Evolutionary conservation across 2,329 filamentous ascomycete genomes (phyloP).

Genomic region (Pseudocercospora cruenta): DNA sequence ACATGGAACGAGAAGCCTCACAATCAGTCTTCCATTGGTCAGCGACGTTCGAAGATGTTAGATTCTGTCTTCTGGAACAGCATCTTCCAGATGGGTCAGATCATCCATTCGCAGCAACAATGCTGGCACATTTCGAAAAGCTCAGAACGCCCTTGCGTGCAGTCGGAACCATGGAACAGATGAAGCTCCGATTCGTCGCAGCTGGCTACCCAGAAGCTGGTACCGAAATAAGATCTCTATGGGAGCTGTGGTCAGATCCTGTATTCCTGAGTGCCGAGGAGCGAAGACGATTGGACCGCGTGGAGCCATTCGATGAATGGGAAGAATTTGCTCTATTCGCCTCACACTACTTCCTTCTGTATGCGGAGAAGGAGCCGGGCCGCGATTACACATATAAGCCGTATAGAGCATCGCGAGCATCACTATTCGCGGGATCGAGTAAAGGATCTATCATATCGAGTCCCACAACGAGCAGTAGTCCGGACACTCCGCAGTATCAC

Average conservation of each 20-base stretch:
- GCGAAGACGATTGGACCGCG: conserved; percentile 64
- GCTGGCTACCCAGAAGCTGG: conserved; percentile 65
- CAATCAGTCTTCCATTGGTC: conserved; percentile 80
- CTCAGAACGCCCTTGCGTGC: conserved; percentile 77
- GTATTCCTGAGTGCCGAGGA: conserved; percentile 65
- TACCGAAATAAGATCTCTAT: conserved; percentile 69
- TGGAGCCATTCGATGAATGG: conserved; percentile 94
- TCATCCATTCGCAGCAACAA: conserved; percentile 84
- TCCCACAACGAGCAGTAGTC: conserved; percentile 21
- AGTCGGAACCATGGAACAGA: conserved; percentile 65
- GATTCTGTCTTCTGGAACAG: conserved; percentile 87
- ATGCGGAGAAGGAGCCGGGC: conserved; percentile 57
- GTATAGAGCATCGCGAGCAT: conserved; percentile 29
- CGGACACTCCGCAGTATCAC: conserved; percentile 31
- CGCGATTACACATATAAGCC: conserved; percentile 31
- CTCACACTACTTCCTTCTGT: conserved; percentile 80
- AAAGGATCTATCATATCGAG: conserved; percentile 27
- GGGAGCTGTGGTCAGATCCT: conserved; percentile 78
- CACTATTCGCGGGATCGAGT: conserved; percentile 28
- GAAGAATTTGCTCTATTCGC: conserved; percentile 88
- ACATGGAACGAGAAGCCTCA: conserved; percentile 76
- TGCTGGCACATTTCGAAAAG: conserved; percentile 83
- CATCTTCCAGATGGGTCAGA: conserved; percentile 75
- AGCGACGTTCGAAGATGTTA: conserved; percentile 68
- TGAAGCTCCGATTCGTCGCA: conserved; percentile 67